Evolutionary conservation across 371 early-diverging fungal genomes (phyloP).

Genomic region (Mucor piriformis): DNA sequence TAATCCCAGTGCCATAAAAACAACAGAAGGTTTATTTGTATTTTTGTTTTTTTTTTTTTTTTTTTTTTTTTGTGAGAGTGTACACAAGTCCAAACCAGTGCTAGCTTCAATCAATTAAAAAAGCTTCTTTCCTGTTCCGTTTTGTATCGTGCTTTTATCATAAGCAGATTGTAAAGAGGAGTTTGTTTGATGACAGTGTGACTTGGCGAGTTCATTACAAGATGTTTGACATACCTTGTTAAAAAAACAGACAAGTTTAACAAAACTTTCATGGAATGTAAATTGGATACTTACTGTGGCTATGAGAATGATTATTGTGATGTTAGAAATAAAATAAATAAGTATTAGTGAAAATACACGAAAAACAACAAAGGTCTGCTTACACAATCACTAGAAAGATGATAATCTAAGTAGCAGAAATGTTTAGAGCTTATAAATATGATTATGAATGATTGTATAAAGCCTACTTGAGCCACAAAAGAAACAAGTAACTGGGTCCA

Average conservation of each 20-base stretch:
- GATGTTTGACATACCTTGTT: neutral
- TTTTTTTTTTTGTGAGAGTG: too few species aligned
- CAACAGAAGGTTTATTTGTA: neutral
- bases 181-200: neutral
- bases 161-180: neutral
- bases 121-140: neutral
- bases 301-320: neutral
- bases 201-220: neutral
- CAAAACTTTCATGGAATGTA: too few species aligned
- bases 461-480: constrained; percentile 12
- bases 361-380: neutral
- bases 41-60: too few species aligned
- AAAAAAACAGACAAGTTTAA: too few species aligned
- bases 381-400: constrained; percentile 14
- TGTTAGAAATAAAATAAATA: neutral
- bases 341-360: neutral
- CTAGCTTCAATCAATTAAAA: neutral
- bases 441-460: neutral
- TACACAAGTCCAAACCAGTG: neutral
- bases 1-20: too few species aligned
- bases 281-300: constrained; percentile 7
- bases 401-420: neutral
- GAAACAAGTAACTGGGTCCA: constrained; percentile 4
- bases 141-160: neutral
- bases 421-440: neutral